Conservation (phyloP, 1,284 basidiomycete species). For the Cutaneotrichosporon cyanovorans region DNA sequence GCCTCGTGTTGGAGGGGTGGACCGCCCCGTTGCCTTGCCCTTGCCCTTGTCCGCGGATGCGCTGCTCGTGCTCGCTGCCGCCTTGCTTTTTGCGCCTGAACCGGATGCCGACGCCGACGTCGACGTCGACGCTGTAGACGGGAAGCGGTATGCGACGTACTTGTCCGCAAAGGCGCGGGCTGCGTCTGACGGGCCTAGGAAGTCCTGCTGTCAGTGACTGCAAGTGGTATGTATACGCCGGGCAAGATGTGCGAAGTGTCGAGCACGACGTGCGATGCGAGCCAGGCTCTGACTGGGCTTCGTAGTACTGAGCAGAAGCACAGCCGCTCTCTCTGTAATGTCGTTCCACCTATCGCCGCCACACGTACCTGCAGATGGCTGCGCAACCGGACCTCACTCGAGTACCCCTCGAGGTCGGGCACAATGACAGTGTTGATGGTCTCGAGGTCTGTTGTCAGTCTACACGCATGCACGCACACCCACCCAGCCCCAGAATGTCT, state of each 20-base stretch:
- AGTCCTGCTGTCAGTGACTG: slow-evolving; percentile 25
- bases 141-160: slow-evolving; percentile 37
- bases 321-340: too few species aligned
- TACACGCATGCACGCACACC: slow-evolving; percentile 1
- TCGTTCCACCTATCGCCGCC: too few species aligned
- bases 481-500: slow-evolving; percentile 35
- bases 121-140: slow-evolving; percentile 14
- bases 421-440: slow-evolving; percentile 36
- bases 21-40: too few species aligned
- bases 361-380: slow-evolving; percentile 34
- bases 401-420: slow-evolving; percentile 36
- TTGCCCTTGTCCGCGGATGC: background rate
- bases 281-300: too few species aligned
- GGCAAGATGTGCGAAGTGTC: background rate
- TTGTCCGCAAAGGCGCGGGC: slow-evolving; percentile 33
- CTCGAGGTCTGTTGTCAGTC: slow-evolving; percentile 32
- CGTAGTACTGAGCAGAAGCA: too few species aligned
- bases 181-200: slow-evolving; percentile 34
- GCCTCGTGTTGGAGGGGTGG: too few species aligned
- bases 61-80: background rate
- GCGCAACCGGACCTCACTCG: slow-evolving; percentile 26
- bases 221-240: background rate
- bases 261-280: background rate
- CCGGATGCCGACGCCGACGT: slow-evolving; percentile 2
- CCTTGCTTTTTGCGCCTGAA: too few species aligned